phyloP scores from a whole-genome alignment of 2,329 filamentous ascomycete genomes.

The Sarocladium strictum region DNA sequence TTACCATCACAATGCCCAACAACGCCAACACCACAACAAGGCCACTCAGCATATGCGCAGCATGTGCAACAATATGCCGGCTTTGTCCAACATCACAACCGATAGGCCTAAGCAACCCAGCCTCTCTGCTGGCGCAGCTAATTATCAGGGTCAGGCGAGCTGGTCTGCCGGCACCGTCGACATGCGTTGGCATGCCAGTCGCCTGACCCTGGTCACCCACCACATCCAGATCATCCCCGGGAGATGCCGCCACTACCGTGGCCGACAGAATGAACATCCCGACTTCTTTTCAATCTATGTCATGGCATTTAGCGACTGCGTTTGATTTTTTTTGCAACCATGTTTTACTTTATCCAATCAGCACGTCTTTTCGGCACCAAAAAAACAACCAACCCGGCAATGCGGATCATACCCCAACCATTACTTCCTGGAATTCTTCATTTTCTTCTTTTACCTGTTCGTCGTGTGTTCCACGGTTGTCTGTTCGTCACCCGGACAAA shows the following conservation, averaged over 20 bases:
- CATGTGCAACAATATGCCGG: slow-evolving; percentile 27
- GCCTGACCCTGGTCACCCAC: neutral
- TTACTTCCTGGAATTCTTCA: slow-evolving; percentile 10
- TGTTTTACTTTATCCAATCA: slow-evolving; percentile 22
- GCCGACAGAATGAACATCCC: slow-evolving; percentile 26
- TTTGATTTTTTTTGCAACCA: slow-evolving; percentile 23
- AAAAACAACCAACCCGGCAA: slow-evolving; percentile 27
- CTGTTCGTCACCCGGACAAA: slow-evolving; percentile 5
- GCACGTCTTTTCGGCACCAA: slow-evolving; percentile 33
- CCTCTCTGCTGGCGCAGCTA: neutral
- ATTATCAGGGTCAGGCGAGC: neutral
- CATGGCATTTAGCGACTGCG: slow-evolving; percentile 41
- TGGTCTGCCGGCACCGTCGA: slow-evolving; percentile 3
- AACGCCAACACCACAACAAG: slow-evolving; percentile 52
- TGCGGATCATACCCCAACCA: slow-evolving; percentile 28
- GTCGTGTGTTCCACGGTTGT: slow-evolving; percentile 5
- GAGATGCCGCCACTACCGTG: slow-evolving; percentile 9
- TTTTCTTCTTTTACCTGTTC: slow-evolving; percentile 20
- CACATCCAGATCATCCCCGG: slow-evolving; percentile 2
- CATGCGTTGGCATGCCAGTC: neutral
- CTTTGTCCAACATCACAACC: slow-evolving; percentile 39
- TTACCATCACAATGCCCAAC: slow-evolving; percentile 53
- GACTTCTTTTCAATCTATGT: slow-evolving; percentile 21
- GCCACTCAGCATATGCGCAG: slow-evolving; percentile 26
- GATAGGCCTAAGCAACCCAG: slow-evolving; percentile 23